These are phyloP conservation scores for Candida insectorum DNA, from an alignment of 805 yeast genomes.

Conservation along the genomic window DNA sequence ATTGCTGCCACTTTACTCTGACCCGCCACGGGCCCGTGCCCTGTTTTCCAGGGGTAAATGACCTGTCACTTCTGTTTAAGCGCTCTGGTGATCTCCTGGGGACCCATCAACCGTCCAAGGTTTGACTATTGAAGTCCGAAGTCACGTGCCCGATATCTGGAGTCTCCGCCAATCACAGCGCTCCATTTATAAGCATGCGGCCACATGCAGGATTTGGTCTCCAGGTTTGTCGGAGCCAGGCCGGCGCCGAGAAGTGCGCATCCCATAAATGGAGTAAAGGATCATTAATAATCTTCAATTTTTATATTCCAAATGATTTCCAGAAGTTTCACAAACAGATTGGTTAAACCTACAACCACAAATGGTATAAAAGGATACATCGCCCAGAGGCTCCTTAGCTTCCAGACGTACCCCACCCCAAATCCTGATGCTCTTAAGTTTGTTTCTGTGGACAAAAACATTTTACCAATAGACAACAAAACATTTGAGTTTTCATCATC, in stretches of 20 bases:
- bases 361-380: neutral
- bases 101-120: too few species aligned
- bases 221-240: slow-evolving; percentile 3
- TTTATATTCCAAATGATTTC: neutral
- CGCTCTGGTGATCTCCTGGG: too few species aligned
- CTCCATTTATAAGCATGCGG: too few species aligned
- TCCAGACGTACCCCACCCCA: slow-evolving; percentile 59
- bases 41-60: too few species aligned
- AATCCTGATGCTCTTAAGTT: slow-evolving; percentile 74
- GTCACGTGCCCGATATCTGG: too few species aligned
- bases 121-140: too few species aligned
- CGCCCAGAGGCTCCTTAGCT: slow-evolving; percentile 25
- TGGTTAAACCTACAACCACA: neutral
- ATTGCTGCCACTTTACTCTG: too few species aligned
- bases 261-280: neutral
- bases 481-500: slow-evolving; percentile 54
- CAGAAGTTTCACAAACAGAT: neutral
- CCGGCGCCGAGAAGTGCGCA: slow-evolving; percentile 1
- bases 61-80: too few species aligned
- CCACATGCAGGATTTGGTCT: slow-evolving; percentile 1
- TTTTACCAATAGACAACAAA: slow-evolving; percentile 43
- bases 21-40: too few species aligned
- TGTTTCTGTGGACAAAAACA: slow-evolving; percentile 44
- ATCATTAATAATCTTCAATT: neutral
- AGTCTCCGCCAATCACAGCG: too few species aligned